A percentile compares a stretch with the other conserved stretches of the same genome.
Conservation (phyloP, 73 alveolate species). For the Stentor coeruleus region DNA sequence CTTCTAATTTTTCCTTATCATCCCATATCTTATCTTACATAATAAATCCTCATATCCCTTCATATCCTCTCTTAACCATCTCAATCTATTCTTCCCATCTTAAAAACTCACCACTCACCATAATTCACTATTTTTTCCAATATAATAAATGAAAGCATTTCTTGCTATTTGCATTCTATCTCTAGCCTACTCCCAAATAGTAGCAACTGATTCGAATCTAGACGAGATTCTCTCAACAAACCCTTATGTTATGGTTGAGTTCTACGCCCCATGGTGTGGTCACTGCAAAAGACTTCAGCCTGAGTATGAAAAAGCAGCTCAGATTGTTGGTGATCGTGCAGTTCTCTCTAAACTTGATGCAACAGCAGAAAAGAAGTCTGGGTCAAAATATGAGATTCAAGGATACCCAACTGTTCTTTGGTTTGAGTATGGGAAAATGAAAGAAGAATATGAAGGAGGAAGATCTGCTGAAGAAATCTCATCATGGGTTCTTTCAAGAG, state of each 20-base stretch:
- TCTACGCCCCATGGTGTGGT: constrained; percentile 66
- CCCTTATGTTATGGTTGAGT: constrained; percentile 38
- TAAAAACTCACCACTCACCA: too few species aligned
- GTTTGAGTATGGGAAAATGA: constrained; percentile 2
- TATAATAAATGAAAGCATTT: too few species aligned
- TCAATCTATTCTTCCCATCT: too few species aligned
- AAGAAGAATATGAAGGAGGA: neutral
- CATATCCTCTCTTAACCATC: too few species aligned
- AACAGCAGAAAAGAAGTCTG: constrained; percentile 36
- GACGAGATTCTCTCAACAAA: too few species aligned
- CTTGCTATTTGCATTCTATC: too few species aligned
- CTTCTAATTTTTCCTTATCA: too few species aligned
- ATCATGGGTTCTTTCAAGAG: neutral
- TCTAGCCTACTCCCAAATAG: too few species aligned
- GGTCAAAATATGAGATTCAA: constrained; percentile 32
- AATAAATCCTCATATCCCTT: too few species aligned
- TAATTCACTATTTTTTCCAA: too few species aligned
- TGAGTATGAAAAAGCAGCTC: constrained; percentile 46
- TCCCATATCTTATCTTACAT: too few species aligned
- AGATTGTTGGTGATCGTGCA: constrained; percentile 27
- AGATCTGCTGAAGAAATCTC: neutral
- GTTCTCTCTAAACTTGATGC: constrained; percentile 43
- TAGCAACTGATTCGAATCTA: too few species aligned
- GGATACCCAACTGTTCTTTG: constrained; percentile 42
- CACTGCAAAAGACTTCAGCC: constrained; percentile 60